phyloP scores from a whole-genome alignment of 257 asterid genomes.

The Solanum bulbocastanum region DNA sequence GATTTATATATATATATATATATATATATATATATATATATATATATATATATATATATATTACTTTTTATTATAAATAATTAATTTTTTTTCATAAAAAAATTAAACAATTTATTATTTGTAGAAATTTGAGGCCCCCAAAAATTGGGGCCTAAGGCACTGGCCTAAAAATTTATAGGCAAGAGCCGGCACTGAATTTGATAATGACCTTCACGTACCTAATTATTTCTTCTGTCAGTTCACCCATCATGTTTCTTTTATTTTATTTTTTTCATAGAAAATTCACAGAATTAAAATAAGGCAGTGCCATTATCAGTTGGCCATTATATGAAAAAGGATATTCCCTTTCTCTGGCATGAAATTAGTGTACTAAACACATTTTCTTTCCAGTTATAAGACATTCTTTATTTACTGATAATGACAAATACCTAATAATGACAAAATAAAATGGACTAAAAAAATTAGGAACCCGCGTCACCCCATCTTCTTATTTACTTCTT shows the following conservation, averaged over 20 bases:
- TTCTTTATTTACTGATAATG: background rate
- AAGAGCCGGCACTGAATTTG: too few relatives aligned
- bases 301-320: background rate
- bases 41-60: too few relatives aligned
- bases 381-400: background rate
- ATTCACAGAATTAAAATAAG: background rate
- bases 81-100: too few relatives aligned
- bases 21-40: too few relatives aligned
- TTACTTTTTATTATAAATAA: too few relatives aligned
- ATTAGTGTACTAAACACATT: background rate
- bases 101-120: too few relatives aligned
- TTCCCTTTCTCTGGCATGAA: background rate
- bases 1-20: too few relatives aligned
- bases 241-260: background rate
- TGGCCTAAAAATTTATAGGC: too few relatives aligned
- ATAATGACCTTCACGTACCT: conserved; percentile 6
- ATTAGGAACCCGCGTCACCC: background rate
- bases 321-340: background rate
- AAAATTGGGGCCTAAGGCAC: too few relatives aligned
- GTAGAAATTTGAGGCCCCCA: too few relatives aligned
- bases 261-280: background rate
- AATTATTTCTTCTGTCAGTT: background rate
- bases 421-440: background rate
- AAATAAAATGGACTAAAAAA: too few relatives aligned
- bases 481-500: background rate